These are phyloP conservation scores for Colletotrichum lini DNA, from an alignment of 2,329 filamentous ascomycete genomes.

Conservation along the genomic window DNA sequence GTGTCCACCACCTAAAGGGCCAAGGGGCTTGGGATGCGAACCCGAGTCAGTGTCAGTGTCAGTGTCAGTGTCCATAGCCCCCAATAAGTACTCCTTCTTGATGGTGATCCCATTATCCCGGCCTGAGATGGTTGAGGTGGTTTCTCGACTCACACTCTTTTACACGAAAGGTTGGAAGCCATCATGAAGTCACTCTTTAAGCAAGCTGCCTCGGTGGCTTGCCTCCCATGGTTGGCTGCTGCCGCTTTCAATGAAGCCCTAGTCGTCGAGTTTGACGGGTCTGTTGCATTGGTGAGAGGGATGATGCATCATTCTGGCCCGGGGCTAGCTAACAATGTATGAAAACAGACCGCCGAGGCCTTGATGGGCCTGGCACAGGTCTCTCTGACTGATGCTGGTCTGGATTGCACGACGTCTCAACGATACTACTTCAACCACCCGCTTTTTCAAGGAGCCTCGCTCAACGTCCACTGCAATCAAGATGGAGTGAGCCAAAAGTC, in stretches of 20 bases:
- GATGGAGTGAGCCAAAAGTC: conserved; percentile 2
- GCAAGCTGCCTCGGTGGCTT: conserved; percentile 16
- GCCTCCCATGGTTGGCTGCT: conserved; percentile 8
- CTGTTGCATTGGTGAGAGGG: conserved; percentile 4
- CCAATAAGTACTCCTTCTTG: not conserved
- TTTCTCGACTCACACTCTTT: not conserved
- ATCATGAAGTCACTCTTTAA: conserved; percentile 28
- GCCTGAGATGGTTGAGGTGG: not conserved
- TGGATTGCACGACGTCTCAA: conserved; percentile 16
- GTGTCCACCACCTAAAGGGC: not conserved
- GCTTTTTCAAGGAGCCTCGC: conserved; percentile 23
- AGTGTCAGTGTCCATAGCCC: not conserved
- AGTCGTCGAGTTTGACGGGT: conserved; percentile 24
- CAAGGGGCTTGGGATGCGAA: not conserved
- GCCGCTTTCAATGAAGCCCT: conserved; percentile 18
- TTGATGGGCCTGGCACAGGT: not conserved
- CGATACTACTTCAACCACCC: conserved; percentile 20
- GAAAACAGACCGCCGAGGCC: not conserved
- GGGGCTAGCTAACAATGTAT: no score
- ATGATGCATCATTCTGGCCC: no score
- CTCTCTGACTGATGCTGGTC: conserved; percentile 6
- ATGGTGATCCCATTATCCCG: not conserved
- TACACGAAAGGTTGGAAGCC: not conserved
- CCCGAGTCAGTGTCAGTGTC: conserved; percentile 8
- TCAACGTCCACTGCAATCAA: conserved; percentile 15